Conservation (phyloP, 495 filamentous ascomycete genomes). For the Evernia prunastri region DNA sequence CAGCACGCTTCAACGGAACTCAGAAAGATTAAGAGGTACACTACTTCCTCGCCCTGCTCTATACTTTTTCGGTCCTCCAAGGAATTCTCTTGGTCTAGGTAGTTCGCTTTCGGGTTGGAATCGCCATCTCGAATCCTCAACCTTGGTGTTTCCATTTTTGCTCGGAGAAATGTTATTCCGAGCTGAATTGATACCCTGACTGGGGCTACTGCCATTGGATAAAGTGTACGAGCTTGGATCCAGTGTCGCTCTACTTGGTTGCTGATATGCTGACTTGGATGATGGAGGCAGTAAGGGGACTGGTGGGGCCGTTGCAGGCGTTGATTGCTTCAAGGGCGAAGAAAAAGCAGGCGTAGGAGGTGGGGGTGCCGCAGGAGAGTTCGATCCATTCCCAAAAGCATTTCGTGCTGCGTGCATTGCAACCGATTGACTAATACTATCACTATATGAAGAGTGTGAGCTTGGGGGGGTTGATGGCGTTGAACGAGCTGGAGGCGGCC, state of each 20-base stretch:
- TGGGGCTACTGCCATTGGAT: constrained; percentile 45
- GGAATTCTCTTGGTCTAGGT: constrained; percentile 76
- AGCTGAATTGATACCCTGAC: constrained; percentile 16
- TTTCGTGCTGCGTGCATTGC: constrained; percentile 45
- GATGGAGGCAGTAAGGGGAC: constrained; percentile 37
- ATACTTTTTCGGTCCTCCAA: constrained; percentile 66
- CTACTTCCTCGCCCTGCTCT: constrained; percentile 87
- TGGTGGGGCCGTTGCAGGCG: constrained; percentile 47
- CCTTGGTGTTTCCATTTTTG: constrained; percentile 44
- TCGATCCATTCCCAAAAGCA: constrained; percentile 42
- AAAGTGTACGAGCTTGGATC: constrained; percentile 76
- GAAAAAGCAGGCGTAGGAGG: constrained; percentile 49
- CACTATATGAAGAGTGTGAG: constrained; percentile 24
- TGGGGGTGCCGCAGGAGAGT: constrained; percentile 47
- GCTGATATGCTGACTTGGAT: constrained; percentile 33
- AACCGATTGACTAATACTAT: constrained; percentile 33
- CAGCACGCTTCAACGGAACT: constrained; percentile 20
- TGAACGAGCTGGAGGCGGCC: constrained; percentile 40
- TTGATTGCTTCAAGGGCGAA: constrained; percentile 43
- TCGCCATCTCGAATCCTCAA: constrained; percentile 80
- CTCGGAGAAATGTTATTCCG: constrained; percentile 24
- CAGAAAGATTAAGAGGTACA: constrained; percentile 75
- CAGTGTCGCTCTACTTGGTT: constrained; percentile 48
- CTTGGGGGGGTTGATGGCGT: constrained; percentile 36
- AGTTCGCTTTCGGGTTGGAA: constrained; percentile 77